These are phyloP conservation scores for Aquilaria agallochum DNA, from an alignment of 441 rosid species.

Conservation along the genomic window DNA sequence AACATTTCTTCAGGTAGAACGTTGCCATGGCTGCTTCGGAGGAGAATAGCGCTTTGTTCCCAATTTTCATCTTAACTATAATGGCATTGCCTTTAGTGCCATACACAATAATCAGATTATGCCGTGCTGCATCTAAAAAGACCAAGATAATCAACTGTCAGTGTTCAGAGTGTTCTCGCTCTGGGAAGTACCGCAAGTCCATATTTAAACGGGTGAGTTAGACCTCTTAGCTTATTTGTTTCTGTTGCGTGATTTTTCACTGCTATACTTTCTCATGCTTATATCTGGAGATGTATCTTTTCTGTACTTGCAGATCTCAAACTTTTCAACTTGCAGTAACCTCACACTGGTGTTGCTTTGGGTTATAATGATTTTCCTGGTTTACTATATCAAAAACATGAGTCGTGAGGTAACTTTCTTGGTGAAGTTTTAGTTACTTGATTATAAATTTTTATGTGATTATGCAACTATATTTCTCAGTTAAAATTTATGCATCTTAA, in stretches of 20 bases:
- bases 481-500: constrained; percentile 10
- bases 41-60: constrained; percentile 87
- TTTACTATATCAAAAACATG: constrained; percentile 84
- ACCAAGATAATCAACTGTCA: constrained; percentile 73
- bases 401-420: constrained; percentile 64
- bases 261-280: neutral
- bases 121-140: constrained; percentile 68
- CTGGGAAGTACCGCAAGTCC: constrained; percentile 85
- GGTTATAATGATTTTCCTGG: constrained; percentile 80
- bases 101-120: constrained; percentile 69
- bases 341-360: constrained; percentile 82
- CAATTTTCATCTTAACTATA: constrained; percentile 91
- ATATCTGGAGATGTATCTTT: constrained; percentile 10
- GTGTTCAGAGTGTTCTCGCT: constrained; percentile 74
- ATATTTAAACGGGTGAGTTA: constrained; percentile 69
- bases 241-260: constrained; percentile 6
- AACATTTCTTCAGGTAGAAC: constrained; percentile 29
- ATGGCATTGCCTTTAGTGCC: constrained; percentile 97
- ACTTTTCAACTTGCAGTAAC: constrained; percentile 92
- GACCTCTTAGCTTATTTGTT: neutral
- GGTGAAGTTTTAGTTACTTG: constrained; percentile 1
- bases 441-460: too few relatives aligned
- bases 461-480: constrained; percentile 3
- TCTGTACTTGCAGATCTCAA: constrained; percentile 63
- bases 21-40: constrained; percentile 83